Conservation (phyloP, 2,329 filamentous ascomycete species). For the Colletotrichum sp. region DNA sequence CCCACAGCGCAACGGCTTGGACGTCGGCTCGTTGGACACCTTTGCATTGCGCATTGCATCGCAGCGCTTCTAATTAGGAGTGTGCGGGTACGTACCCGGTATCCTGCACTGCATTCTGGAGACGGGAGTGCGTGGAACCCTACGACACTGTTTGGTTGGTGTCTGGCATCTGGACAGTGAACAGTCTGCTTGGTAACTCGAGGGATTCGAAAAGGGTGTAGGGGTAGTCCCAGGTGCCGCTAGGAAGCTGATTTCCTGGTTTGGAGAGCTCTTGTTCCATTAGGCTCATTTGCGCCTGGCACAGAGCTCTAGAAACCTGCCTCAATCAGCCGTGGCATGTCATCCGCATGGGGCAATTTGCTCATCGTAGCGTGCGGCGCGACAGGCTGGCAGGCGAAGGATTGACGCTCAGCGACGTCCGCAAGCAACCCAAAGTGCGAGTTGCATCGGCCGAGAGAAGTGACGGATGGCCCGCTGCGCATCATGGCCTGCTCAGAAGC, state of each 20-base stretch:
- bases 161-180: not conserved
- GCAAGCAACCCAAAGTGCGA: not conserved
- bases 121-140: not conserved
- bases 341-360: conserved; percentile 7
- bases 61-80: not conserved
- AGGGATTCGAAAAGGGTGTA: conserved; percentile 2
- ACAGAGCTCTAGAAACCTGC: conserved; percentile 17
- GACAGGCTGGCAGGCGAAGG: not conserved
- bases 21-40: not conserved
- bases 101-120: not conserved
- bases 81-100: not conserved
- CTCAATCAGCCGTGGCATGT: conserved; percentile 20
- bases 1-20: not conserved
- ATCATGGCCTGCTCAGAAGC: not conserved
- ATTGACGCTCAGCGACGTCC: not conserved
- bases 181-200: not conserved
- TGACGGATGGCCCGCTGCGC: not conserved
- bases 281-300: conserved; percentile 4
- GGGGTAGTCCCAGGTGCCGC: conserved; percentile 11
- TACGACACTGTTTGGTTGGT: not conserved
- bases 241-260: conserved; percentile 20
- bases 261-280: conserved; percentile 13
- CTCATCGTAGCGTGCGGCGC: not conserved
- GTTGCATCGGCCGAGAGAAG: not conserved
- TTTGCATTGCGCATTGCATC: not conserved